Evolutionary conservation across 768 basidiomycete genomes (phyloP).

Genomic region (Rhodotorula paludigena): DNA sequence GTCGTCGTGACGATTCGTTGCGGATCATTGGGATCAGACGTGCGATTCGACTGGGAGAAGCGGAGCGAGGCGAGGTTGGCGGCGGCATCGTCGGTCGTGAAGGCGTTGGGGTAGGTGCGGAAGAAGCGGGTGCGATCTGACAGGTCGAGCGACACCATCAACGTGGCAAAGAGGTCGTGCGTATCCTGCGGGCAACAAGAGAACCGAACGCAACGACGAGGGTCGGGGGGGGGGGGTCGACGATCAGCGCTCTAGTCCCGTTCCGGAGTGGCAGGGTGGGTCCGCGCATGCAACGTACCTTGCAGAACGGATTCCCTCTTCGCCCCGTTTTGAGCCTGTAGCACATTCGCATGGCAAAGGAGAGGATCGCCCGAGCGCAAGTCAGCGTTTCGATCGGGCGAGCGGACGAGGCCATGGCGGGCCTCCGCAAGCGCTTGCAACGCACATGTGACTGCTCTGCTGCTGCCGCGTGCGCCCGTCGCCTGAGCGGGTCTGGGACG

Average conservation of each 20-base stretch:
- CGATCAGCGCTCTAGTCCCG: too few relatives aligned
- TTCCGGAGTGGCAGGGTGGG: neutral
- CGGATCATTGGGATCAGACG: conserved; percentile 96
- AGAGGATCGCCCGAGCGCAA: neutral
- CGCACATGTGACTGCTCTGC: conserved; percentile 42
- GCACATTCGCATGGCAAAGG: too few relatives aligned
- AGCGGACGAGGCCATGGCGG: too few relatives aligned
- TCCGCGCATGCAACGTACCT: conserved; percentile 32
- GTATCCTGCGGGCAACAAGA: conserved; percentile 76
- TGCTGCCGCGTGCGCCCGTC: conserved; percentile 34
- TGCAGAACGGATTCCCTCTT: conserved; percentile 44
- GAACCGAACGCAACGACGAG: neutral
- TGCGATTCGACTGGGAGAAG: conserved; percentile 97
- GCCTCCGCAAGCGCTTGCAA: neutral
- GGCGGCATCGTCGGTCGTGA: conserved; percentile 89
- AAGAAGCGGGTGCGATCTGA: conserved; percentile 91
- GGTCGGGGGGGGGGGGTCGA: too few relatives aligned
- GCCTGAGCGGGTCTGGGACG: conserved; percentile 26
- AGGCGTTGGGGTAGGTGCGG: conserved; percentile 86
- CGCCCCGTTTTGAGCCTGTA: conserved; percentile 42
- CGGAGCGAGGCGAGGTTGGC: conserved; percentile 89
- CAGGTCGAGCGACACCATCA: conserved; percentile 87
- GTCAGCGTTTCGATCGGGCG: neutral
- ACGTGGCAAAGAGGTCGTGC: conserved; percentile 93
- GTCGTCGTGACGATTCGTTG: conserved; percentile 97